Base-by-base conservation (phyloP, 2,329 filamentous ascomycete species). In the Ophiostoma triangulosporum region DNA sequence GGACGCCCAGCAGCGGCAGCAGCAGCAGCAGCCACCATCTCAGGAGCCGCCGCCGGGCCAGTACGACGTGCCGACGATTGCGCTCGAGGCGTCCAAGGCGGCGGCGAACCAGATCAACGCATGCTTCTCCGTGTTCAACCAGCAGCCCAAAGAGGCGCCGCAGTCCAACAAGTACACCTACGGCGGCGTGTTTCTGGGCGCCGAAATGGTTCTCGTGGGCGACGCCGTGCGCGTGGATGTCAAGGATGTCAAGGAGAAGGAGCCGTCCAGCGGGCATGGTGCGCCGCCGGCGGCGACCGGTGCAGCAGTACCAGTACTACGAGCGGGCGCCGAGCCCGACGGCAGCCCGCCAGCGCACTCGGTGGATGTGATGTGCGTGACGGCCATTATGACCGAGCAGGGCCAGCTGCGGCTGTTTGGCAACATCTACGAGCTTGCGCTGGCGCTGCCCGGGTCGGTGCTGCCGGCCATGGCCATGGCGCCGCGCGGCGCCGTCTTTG, bases 261-360 rank as follows among this genome's bases (percentile, higher is more conserved):
- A 35, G 11, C 12, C 26, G 26, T 17, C 35, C 26, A 22, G 29
- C 27, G 17, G 17, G 35, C 35, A 36, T n/a, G n/a, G n/a, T n/a
- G n/a, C 9, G 9, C 2, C n/a, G 36, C 17, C 33, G 52, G 31
- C 53, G 38, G 43, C 48, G 48, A 5, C 35, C 31, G 31, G 90
- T 88, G 70, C 81, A 83, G 26, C 65, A 70, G 17, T 83, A 91
- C 61, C 78, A 89, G 54, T 89, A 88, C 56, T 26, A n/a, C 4
- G n/a, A 1, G 83, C 38, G 7, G 22, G 40, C 26, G 24, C 7
- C 12, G 40, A 46, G 12, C 7, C 15, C 0, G 31, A 33, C 5
- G 43, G 26, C 15, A 5, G 15, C 6, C 43, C 43, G 8, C 3
- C 7, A 1, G 14, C 11, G 3, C 32, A 14, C 33, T 22, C 55